A percentile compares a stretch with the other conserved stretches of the same genome.
Conservation (phyloP, 1,284 basidiomycete genomes). For the Puccinia horiana region DNA sequence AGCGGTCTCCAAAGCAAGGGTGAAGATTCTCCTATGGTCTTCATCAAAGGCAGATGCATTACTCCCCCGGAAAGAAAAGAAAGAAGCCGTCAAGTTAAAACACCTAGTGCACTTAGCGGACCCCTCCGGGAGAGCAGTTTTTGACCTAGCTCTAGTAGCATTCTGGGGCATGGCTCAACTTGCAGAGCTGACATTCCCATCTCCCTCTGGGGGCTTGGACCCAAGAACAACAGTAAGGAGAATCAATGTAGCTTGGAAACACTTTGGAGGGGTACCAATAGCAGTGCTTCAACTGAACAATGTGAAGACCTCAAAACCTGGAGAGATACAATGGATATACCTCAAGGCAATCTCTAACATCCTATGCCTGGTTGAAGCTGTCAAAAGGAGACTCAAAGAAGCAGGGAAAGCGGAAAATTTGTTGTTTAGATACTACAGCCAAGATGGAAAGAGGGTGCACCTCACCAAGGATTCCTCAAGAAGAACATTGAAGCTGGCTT, state of each 20-base stretch:
- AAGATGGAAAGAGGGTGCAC: neutral
- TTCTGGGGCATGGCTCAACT: conserved; percentile 17
- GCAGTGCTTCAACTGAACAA: neutral
- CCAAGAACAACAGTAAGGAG: neutral
- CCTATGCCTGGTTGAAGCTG: too few species aligned
- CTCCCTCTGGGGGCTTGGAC: too few species aligned
- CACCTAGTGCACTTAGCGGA: neutral
- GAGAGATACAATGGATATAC: too few species aligned
- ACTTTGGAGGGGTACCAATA: neutral
- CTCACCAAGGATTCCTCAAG: neutral
- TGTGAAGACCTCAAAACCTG: too few species aligned
- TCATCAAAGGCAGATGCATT: neutral
- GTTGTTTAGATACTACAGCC: neutral
- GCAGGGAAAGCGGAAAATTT: neutral
- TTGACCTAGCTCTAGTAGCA: conserved; percentile 10
- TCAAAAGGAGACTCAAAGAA: too few species aligned
- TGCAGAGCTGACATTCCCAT: neutral
- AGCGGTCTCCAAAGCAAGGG: neutral
- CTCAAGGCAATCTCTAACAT: too few species aligned
- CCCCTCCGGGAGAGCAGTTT: neutral
- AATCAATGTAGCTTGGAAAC: neutral
- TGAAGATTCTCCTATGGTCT: neutral
- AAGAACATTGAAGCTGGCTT: neutral
- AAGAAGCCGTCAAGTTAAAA: too few species aligned
- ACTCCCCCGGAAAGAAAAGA: neutral